A percentile compares a stretch with the other conserved stretches of the same genome.
Conservation (phyloP, 1,284 basidiomycete genomes). For the Farysia itapuensis region DNA sequence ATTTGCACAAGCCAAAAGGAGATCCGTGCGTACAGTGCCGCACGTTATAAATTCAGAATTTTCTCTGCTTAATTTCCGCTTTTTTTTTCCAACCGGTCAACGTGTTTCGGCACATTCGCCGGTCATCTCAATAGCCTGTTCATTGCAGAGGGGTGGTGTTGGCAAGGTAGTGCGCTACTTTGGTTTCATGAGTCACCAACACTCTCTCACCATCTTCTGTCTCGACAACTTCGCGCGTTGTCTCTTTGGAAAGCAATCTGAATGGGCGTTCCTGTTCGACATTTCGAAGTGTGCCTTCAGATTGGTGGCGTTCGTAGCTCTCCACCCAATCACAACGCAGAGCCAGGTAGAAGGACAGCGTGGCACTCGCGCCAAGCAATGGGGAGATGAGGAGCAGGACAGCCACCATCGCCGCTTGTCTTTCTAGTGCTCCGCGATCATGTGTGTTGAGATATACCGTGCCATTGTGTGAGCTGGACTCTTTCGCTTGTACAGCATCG, state of each 20-base stretch:
- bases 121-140: neutral
- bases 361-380: constrained; percentile 21
- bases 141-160: neutral
- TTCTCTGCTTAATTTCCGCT: too few species aligned
- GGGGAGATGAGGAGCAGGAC: constrained; percentile 16
- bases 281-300: neutral
- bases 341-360: constrained; percentile 22
- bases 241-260: neutral
- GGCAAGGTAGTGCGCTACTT: neutral
- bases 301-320: constrained; percentile 1
- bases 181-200: neutral
- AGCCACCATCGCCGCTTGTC: constrained; percentile 9
- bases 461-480: too few species aligned
- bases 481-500: too few species aligned
- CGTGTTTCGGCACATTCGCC: too few species aligned
- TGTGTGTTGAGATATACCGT: constrained; percentile 3
- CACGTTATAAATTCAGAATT: too few species aligned
- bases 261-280: neutral
- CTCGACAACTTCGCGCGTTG: neutral
- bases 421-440: constrained; percentile 22
- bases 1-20: too few species aligned
- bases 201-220: neutral
- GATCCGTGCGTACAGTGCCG: too few species aligned
- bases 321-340: constrained; percentile 18
- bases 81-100: too few species aligned